Percentiles rank a stretch among this genome's conserved stretches.
These are phyloP conservation scores for Starmerella geochares DNA, from an alignment of 805 yeast genomes.

Conservation along the genomic window DNA sequence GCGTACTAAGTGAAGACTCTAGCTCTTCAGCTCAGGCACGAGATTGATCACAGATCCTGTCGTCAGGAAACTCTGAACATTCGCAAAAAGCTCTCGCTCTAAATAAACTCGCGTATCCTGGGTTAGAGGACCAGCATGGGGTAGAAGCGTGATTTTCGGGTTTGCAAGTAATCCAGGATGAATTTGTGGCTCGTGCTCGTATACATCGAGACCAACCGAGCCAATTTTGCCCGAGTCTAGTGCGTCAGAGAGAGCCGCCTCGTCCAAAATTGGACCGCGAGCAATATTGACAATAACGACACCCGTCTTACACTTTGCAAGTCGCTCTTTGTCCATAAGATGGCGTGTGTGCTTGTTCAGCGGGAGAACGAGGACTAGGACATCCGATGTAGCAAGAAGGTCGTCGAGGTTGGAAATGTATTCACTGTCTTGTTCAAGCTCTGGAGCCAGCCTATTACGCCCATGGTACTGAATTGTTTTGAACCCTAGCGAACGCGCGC, in stretches of 20 bases:
- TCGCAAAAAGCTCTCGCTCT: constrained; percentile 65
- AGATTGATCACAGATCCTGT: constrained; percentile 58
- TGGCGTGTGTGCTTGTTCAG: constrained; percentile 63
- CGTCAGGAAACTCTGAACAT: constrained; percentile 43
- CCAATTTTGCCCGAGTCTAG: constrained; percentile 46
- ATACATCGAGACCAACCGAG: constrained; percentile 55
- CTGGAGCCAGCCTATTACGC: constrained; percentile 38
- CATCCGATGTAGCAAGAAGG: constrained; percentile 51
- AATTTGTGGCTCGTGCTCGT: constrained; percentile 53
- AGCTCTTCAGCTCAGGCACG: constrained; percentile 29
- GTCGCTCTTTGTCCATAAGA: constrained; percentile 48
- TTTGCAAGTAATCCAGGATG: constrained; percentile 43
- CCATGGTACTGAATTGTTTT: constrained; percentile 42
- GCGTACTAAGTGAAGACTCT: no score
- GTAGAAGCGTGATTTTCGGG: constrained; percentile 51
- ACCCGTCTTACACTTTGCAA: constrained; percentile 67
- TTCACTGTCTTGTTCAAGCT: constrained; percentile 38
- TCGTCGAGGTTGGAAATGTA: constrained; percentile 44
- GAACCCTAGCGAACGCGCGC: constrained; percentile 42
- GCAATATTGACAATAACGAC: constrained; percentile 78
- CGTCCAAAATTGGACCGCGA: constrained; percentile 70
- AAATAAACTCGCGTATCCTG: constrained; percentile 58
- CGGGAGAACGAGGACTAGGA: constrained; percentile 67
- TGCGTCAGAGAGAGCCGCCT: constrained; percentile 41
- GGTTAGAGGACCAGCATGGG: constrained; percentile 86